Evolutionary conservation across 2,329 filamentous ascomycete genomes (phyloP).

Genomic region (Venturia asperata): DNA sequence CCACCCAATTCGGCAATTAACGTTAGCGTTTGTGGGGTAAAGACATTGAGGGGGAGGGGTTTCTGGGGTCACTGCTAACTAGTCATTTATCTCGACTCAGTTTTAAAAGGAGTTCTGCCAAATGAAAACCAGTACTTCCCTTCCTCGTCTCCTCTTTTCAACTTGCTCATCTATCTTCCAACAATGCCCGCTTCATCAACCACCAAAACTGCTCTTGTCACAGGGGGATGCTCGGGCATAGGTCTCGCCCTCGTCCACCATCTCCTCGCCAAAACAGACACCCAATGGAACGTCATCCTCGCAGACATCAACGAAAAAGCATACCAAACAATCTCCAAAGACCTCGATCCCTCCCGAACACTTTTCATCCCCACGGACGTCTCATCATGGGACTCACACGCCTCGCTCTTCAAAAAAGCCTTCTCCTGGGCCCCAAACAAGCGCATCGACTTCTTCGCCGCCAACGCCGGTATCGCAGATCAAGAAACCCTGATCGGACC

Average conservation of each 20-base stretch:
- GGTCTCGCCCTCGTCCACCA: constrained; percentile 32
- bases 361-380: constrained; percentile 12
- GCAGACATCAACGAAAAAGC: constrained; percentile 10
- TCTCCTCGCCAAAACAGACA: constrained; percentile 26
- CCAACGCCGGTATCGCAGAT: constrained; percentile 15
- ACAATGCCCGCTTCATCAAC: neutral
- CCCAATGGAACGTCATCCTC: neutral
- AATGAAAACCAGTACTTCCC: neutral
- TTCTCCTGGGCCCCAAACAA: constrained; percentile 4
- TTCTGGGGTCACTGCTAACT: neutral
- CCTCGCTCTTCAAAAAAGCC: constrained; percentile 5
- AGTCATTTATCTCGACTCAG: neutral
- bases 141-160: neutral
- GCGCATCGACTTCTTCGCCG: constrained; percentile 14
- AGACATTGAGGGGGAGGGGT: neutral
- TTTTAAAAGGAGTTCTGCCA: neutral
- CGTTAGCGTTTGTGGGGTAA: neutral
- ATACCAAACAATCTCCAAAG: neutral
- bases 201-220: constrained; percentile 26
- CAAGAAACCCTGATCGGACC: neutral
- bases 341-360: neutral
- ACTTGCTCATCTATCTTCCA: neutral
- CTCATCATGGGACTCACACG: constrained; percentile 1
- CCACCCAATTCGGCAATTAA: neutral
- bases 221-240: constrained; percentile 34